Evolutionary conservation across 225 moss, liverwort and hornwort species (phyloP).

Genomic region (Pleurozium schreberi): DNA sequence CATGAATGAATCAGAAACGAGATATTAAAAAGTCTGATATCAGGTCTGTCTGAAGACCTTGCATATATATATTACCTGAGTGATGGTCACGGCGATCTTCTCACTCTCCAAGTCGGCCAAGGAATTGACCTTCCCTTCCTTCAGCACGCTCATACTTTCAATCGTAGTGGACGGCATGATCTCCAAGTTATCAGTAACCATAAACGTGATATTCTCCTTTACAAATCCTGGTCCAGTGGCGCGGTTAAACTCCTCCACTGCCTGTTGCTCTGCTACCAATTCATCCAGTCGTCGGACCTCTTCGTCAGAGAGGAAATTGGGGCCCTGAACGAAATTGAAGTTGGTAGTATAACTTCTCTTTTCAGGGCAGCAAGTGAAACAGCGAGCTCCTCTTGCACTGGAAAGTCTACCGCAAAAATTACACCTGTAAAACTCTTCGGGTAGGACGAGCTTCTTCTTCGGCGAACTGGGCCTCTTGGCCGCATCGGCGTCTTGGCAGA

Average conservation of each 20-base stretch:
- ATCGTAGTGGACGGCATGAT: background rate
- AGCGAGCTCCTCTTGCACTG: background rate
- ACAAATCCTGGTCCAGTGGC: background rate
- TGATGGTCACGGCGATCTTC: background rate
- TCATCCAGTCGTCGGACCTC: background rate
- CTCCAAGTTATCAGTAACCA: background rate
- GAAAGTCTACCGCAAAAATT: rapidly evolving
- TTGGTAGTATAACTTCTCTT: background rate
- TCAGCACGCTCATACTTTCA: background rate
- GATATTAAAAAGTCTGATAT: background rate
- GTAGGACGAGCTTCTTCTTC: background rate
- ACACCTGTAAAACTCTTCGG: background rate
- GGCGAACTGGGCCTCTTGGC: background rate
- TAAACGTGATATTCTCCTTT: background rate
- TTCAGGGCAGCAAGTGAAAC: background rate
- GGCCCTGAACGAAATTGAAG: background rate
- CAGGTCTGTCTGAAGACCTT: background rate
- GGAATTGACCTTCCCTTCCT: background rate
- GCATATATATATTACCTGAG: background rate
- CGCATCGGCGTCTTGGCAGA: background rate
- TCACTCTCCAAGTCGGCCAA: background rate
- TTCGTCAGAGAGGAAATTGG: background rate
- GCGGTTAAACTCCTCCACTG: background rate
- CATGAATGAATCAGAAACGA: background rate
- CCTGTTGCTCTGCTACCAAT: background rate